These are phyloP conservation scores for Polygonum maritimum DNA, from an alignment of 148 eudicot genomes.

Conservation along the genomic window DNA sequence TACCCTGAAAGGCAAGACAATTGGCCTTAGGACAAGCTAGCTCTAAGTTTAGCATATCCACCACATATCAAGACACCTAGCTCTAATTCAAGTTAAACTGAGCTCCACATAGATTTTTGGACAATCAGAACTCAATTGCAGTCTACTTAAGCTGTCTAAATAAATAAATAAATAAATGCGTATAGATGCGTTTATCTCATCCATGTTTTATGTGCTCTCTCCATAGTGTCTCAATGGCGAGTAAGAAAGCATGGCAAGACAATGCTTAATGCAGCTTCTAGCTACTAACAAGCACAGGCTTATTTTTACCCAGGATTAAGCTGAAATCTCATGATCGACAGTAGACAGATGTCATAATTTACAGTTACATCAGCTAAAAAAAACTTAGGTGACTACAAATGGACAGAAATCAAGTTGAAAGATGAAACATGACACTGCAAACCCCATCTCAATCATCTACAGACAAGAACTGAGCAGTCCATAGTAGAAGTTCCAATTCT, in stretches of 20 bases:
- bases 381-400: background rate
- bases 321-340: background rate
- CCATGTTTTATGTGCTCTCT: background rate
- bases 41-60: background rate
- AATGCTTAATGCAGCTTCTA: background rate
- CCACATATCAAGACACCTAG: background rate
- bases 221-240: background rate
- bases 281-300: background rate
- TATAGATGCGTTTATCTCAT: background rate
- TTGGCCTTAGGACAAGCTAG: background rate
- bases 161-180: background rate
- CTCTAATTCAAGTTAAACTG: background rate
- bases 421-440: background rate
- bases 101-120: background rate
- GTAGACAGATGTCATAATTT: background rate
- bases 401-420: background rate
- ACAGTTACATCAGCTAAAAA: background rate
- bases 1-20: slow-evolving; percentile 31
- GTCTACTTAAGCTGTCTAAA: background rate
- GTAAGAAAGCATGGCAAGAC: background rate
- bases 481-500: background rate
- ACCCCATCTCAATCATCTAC: background rate
- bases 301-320: background rate
- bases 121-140: background rate
- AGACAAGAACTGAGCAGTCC: background rate